phyloP scores from a whole-genome alignment of 306 rosid genomes.

The Acacia confusa region DNA sequence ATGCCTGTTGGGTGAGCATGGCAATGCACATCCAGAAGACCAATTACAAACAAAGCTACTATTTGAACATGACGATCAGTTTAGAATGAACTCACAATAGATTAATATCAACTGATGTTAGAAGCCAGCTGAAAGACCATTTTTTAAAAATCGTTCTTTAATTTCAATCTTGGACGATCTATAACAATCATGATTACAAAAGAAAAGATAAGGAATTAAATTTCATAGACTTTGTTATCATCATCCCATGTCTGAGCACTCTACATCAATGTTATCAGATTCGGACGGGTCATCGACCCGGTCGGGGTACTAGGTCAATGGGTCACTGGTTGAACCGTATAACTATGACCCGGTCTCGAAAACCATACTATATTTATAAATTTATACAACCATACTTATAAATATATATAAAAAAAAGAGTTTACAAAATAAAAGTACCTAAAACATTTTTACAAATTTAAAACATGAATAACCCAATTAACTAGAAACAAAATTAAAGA shows the following conservation, averaged over 20 bases:
- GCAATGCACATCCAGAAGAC: neutral
- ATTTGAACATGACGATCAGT: conserved; percentile 5
- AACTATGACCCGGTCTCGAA: too few species aligned
- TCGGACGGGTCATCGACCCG: too few species aligned
- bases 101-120: neutral
- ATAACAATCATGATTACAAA: neutral
- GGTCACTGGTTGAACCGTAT: too few species aligned
- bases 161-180: conserved; percentile 19
- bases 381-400: too few species aligned
- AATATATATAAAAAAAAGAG: too few species aligned
- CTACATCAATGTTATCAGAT: too few species aligned
- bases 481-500: too few species aligned
- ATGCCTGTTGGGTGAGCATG: neutral
- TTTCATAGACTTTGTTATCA: conserved; percentile 5
- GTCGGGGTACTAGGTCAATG: too few species aligned
- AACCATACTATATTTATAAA: too few species aligned
- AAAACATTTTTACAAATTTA: too few species aligned
- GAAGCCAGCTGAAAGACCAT: neutral
- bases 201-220: conserved; percentile 2
- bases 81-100: conserved; percentile 10
- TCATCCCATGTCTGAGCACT: neutral
- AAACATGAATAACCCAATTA: too few species aligned
- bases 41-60: neutral
- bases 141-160: neutral
- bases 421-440: too few species aligned